Percentiles rank a stretch among this genome's conserved stretches.
Evolutionary conservation across 2,329 filamentous ascomycete species (phyloP).

Genomic region (Aspergillus proliferans): DNA sequence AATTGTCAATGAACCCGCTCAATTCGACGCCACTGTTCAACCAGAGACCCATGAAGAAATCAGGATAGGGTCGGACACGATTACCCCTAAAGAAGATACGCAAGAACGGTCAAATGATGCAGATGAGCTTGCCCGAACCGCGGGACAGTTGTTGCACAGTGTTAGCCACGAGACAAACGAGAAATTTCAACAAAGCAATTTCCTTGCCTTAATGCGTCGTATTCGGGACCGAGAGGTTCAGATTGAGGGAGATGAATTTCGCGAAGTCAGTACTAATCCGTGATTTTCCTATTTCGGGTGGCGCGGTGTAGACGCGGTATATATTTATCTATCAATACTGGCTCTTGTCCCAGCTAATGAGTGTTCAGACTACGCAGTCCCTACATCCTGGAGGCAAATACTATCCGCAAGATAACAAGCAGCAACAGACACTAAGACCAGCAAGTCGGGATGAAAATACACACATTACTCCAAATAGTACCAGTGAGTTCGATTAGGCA

Average conservation of each 20-base stretch:
- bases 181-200: conserved; percentile 74
- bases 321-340: conserved; percentile 19
- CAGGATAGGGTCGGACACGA: conserved; percentile 40
- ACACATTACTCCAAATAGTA: conserved; percentile 9
- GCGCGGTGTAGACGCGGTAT: conserved; percentile 34
- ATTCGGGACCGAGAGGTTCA: conserved; percentile 66
- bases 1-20: conserved; percentile 12
- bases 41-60: conserved; percentile 19
- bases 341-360: conserved; percentile 31
- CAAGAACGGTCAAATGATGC: conserved; percentile 42
- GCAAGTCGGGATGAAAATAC: conserved; percentile 1
- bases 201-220: conserved; percentile 69
- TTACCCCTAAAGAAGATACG: conserved; percentile 29
- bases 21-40: conserved; percentile 8
- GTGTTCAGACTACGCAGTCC: conserved; percentile 33
- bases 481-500: conserved; percentile 19
- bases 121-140: conserved; percentile 66
- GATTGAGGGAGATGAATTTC: conserved; percentile 60
- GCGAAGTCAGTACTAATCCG: conserved; percentile 42
- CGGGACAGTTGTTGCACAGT: conserved; percentile 62
- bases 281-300: conserved; percentile 30
- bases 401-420: conserved; percentile 33
- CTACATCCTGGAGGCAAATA: conserved; percentile 43
- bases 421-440: conserved; percentile 2
- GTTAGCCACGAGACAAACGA: conserved; percentile 62